Percentiles rank a stretch among this genome's conserved stretches.
Conservation (phyloP, 139 green algal species). For the Ettlia oleoabundans region DNA sequence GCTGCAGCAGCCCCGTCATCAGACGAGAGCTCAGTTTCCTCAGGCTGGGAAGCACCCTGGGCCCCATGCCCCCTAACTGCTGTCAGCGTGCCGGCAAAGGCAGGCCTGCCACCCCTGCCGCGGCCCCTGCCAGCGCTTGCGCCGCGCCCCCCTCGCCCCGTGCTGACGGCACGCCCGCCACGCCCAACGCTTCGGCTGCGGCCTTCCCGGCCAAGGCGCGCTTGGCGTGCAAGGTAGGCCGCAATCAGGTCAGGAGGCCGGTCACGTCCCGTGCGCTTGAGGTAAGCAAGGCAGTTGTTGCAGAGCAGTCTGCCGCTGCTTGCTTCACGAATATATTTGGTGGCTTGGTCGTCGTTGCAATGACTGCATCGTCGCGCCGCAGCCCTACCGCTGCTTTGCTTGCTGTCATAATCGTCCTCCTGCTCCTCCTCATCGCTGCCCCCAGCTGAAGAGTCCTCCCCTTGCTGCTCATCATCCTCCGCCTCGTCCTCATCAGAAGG, state of each 20-base stretch:
- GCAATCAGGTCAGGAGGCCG: neutral
- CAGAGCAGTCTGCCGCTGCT: neutral
- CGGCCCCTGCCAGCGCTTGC: no score
- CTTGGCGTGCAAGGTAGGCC: neutral
- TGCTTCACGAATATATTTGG: neutral
- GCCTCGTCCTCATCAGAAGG: neutral
- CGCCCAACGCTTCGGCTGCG: neutral
- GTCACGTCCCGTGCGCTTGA: neutral
- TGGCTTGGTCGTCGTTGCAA: neutral
- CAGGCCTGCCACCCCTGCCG: neutral
- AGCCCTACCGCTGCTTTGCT: neutral
- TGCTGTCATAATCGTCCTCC: neutral
- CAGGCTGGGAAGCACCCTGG: no score
- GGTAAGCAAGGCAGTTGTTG: neutral
- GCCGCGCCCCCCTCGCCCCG: no score
- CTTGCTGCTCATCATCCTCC: neutral
- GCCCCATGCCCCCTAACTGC: neutral
- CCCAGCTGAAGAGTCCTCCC: neutral
- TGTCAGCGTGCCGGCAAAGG: neutral
- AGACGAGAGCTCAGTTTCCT: neutral
- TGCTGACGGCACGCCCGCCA: no score
- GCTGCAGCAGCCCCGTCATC: no score
- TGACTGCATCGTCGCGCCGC: neutral
- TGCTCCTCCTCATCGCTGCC: neutral
- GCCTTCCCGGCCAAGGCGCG: neutral